Evolutionary conservation across 2,329 filamentous ascomycete genomes (phyloP).

Genomic region (Apiospora arundinis): DNA sequence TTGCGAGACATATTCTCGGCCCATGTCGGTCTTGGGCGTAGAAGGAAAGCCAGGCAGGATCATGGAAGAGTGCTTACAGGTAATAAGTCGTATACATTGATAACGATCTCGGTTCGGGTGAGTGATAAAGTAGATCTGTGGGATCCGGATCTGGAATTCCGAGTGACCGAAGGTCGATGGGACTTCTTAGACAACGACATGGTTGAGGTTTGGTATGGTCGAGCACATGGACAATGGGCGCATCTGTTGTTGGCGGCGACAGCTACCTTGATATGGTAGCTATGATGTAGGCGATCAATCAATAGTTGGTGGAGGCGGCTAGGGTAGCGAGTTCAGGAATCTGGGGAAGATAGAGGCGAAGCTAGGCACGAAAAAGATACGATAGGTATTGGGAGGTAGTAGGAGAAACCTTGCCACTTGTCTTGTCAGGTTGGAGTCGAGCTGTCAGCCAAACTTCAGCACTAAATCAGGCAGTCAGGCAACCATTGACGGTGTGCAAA

Average conservation of each 20-base stretch:
- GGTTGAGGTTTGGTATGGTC: constrained; percentile 5
- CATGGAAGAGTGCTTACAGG: constrained; percentile 56
- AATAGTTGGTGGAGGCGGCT: constrained; percentile 21
- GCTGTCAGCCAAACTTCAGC: constrained; percentile 9
- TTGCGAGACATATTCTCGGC: background rate
- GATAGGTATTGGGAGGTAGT: background rate
- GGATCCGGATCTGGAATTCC: constrained; percentile 42
- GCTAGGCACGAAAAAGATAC: background rate
- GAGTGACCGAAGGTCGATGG: constrained; percentile 40
- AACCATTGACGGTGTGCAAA: background rate
- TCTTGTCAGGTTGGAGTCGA: background rate
- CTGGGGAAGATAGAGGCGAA: constrained; percentile 16
- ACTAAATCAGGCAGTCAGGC: constrained; percentile 6
- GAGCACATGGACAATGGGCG: background rate
- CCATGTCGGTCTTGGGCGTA: constrained; percentile 7
- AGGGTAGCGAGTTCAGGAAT: constrained; percentile 16
- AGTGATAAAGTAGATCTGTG: constrained; percentile 73
- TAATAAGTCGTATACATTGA: constrained; percentile 80
- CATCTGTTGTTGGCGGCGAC: constrained; percentile 2
- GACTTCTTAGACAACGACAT: constrained; percentile 55
- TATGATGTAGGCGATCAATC: constrained; percentile 18
- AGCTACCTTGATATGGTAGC: constrained; percentile 14
- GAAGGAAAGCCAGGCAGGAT: constrained; percentile 14
- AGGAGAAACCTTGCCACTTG: constrained; percentile 8
- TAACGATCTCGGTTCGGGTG: constrained; percentile 75